These are phyloP conservation scores for Naematelia aurantialba DNA, from an alignment of 768 basidiomycete species.

Conservation along the genomic window DNA sequence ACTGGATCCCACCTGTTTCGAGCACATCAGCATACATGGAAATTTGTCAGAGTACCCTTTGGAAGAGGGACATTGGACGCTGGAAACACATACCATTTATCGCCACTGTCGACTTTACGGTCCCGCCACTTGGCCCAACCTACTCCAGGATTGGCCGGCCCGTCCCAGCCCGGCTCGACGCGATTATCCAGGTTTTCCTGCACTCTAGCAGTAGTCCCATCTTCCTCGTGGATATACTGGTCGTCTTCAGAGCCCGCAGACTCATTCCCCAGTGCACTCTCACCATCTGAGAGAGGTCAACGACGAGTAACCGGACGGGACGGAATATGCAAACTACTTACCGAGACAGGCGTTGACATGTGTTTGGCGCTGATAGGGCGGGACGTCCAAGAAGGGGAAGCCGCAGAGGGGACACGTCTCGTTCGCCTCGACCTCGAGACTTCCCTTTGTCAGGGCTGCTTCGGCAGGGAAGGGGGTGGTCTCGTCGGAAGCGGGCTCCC, in stretches of 20 bases:
- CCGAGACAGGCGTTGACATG: conserved; percentile 43
- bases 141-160: conserved; percentile 34
- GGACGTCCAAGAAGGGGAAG: conserved; percentile 21
- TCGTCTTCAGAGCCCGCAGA: background rate
- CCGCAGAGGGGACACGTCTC: conserved; percentile 32
- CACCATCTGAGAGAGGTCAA: conserved; percentile 1
- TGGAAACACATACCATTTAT: conserved; percentile 32
- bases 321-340: conserved; percentile 1
- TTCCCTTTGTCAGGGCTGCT: no score
- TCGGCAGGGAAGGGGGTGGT: no score
- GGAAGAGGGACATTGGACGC: no score
- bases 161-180: conserved; percentile 27
- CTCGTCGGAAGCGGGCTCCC: no score
- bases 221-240: background rate
- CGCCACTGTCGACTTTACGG: conserved; percentile 29
- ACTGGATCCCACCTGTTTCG: conserved; percentile 46
- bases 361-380: conserved; percentile 7
- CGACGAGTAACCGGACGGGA: background rate
- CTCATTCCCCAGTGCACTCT: no score
- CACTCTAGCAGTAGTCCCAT: background rate
- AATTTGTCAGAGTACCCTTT: background rate
- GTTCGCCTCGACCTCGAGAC: no score
- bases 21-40: background rate
- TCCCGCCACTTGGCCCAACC: conserved; percentile 33
- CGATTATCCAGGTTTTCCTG: conserved; percentile 2